Base-by-base conservation (phyloP, 2,329 filamentous ascomycete genomes). In the Tolypocladium ovalisporum region DNA sequence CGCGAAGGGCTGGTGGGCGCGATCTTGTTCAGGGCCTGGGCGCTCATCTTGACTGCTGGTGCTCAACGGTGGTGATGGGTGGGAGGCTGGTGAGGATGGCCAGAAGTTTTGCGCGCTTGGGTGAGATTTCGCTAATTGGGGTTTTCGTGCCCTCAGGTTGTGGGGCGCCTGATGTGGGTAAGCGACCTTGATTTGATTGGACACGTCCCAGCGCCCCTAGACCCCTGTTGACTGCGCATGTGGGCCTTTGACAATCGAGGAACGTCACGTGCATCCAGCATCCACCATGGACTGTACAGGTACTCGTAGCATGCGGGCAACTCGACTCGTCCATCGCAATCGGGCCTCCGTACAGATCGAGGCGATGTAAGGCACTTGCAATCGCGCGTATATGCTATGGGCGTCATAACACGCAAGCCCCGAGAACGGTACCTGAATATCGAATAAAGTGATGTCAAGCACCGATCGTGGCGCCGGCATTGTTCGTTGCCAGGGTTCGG, bases 1-100 rank as follows among this genome's bases (percentile, higher is more conserved):
- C 90, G 86, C 80, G 93, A 97, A 70, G 93, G 88, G 88, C 90
- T 95, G 87, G 94, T 97, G 76, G 86, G 78, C 76, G 92, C 91
- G 79, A 97, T 97, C 90, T 97, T 97, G 89, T 96, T 96, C 76
- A 94, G 80, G 75, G 89, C 83, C 78, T 89, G 76, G 73, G 73
- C 72, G 75, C 75, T 80, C 83, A 86, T 86, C 72, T 74, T 84
- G 79, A 76, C 78, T 71, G 74, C 64, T 72, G 65, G 64, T 73
- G 65, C 67, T 66, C 68, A 66, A 67, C 65, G 66, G 62, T 67
- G 64, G 64, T 65, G 63, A 64, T 65, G 62, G 64, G 62, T 57
- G 56, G 51, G 66, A 64, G 61, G 61, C n/a, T 67, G 62, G 59
- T 63, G 65, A 64, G 62, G 58, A 59, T 59, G 55, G 58, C 53